A percentile compares a stretch with the other conserved stretches of the same genome.
phyloP scores from a whole-genome alignment of 768 basidiomycete genomes.

The Pleurotus eryngii region DNA sequence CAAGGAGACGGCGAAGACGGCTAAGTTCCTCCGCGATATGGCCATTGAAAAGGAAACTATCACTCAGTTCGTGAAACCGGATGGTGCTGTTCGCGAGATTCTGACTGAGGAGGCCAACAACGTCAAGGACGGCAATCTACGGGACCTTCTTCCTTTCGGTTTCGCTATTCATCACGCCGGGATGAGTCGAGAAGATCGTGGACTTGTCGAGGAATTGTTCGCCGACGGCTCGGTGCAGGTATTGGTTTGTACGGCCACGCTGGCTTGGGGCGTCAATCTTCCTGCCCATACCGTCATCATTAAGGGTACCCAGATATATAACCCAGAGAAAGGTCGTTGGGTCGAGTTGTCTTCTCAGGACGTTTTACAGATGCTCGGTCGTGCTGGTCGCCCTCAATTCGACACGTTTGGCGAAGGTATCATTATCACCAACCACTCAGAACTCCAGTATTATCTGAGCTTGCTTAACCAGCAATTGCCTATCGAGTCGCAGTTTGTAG shows the following conservation, averaged over 20 bases:
- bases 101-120: conserved; percentile 79
- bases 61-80: conserved; percentile 92
- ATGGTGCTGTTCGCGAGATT: conserved; percentile 89
- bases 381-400: conserved; percentile 95
- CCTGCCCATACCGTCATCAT: conserved; percentile 98
- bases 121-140: conserved; percentile 78
- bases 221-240: conserved; percentile 91
- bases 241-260: conserved; percentile 93
- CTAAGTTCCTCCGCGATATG: conserved; percentile 89
- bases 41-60: conserved; percentile 97
- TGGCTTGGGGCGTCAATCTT: conserved; percentile 99
- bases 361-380: conserved; percentile 97
- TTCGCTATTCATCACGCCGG: conserved; percentile 98
- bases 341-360: conserved; percentile 94
- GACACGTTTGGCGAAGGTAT: conserved; percentile 97
- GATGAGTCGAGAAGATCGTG: conserved; percentile 89
- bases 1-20: conserved; percentile 98
- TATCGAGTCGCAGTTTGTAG: conserved; percentile 93
- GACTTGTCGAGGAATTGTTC: conserved; percentile 91
- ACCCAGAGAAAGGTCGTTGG: conserved; percentile 98
- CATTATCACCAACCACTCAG: conserved; percentile 97
- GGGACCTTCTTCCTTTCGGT: conserved; percentile 92
- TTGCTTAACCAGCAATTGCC: conserved; percentile 96
- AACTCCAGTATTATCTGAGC: conserved; percentile 95
- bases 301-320: conserved; percentile 99